phyloP scores from a whole-genome alignment of 768 basidiomycete genomes.

The Lyophyllum decastes region DNA sequence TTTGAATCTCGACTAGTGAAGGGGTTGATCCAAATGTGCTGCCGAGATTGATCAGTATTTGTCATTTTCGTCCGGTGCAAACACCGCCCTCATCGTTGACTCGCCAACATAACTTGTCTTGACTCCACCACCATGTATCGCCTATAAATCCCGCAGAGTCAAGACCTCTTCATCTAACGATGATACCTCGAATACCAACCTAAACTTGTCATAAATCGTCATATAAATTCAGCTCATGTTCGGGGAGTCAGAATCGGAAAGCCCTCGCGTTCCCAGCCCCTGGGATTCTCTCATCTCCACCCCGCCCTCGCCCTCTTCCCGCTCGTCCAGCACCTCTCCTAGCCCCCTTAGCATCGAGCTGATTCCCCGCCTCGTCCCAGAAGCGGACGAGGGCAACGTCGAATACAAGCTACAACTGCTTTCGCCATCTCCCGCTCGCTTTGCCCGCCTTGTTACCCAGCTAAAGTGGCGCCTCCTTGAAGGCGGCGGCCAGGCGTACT shows the following conservation, averaged over 20 bases:
- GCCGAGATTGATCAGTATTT: too few relatives aligned
- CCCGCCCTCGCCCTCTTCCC: slow-evolving; percentile 42
- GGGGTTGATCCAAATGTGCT: too few relatives aligned
- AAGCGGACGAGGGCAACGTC: slow-evolving; percentile 84
- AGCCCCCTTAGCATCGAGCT: slow-evolving; percentile 32
- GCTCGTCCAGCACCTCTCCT: slow-evolving; percentile 27
- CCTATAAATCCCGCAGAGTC: slow-evolving; percentile 2
- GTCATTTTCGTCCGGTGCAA: not conserved
- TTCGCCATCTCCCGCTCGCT: slow-evolving; percentile 72
- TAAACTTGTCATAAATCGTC: not conserved
- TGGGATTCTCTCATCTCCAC: slow-evolving; percentile 77
- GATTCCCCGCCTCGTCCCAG: slow-evolving; percentile 73
- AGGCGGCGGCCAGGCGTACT: slow-evolving; percentile 82
- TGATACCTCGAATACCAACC: slow-evolving; percentile 33
- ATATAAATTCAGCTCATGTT: slow-evolving; percentile 54
- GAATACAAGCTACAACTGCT: slow-evolving; percentile 95
- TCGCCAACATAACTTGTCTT: slow-evolving; percentile 7
- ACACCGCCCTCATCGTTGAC: not conserved
- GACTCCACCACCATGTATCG: slow-evolving; percentile 15
- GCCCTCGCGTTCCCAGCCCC: slow-evolving; percentile 75
- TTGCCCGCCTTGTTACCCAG: slow-evolving; percentile 87
- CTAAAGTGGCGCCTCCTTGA: slow-evolving; percentile 93
- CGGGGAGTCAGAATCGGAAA: slow-evolving; percentile 81
- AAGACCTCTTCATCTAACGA: slow-evolving; percentile 13
- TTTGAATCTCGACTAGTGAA: too few relatives aligned